Base-by-base conservation (phyloP, 768 basidiomycete genomes). In the Russula ochroleuca region DNA sequence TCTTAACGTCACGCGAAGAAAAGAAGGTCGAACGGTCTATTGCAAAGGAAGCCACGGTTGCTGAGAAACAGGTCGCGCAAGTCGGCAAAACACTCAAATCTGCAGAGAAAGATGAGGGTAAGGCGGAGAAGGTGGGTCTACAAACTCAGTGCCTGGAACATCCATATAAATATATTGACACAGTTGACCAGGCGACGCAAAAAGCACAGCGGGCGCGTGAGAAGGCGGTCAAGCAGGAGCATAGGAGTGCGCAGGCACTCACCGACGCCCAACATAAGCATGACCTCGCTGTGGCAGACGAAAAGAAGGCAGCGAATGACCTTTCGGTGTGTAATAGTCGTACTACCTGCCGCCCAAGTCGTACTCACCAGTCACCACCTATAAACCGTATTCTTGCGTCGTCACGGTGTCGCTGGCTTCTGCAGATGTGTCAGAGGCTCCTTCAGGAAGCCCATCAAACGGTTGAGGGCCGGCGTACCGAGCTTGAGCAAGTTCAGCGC, bases 181-280 rank as follows among this genome's bases (percentile, higher is more conserved):
- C 21, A 33, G 49, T 25, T 25, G 47, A 25, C 54, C 45, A 84
- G 82, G 73, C 72, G 5, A 75, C 73, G 23, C 74, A 78, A n/a
- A 81, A 83, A 67, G 78, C 81, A 10, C 75, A 79, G 49, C 79
- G 81, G 68, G 61, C 72, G 6, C 73, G 78, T 63, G 77, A 78
- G 41, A 85, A 83, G 70, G 73, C 80, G 55, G 77, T 80, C 64
- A 78, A 78, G 68, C 74, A 75, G 54, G 84, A 88, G 71, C 76
- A 82, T 65, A 78, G 78, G 64, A 73, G 78, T 5, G 76, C 80
- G n/a, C 76, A 79, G 59, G 77, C 78, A 25, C 72, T 85, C 53
- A 80, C 82, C 70, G 78, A 83, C 56, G 82, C 84, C 9, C 77
- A 78, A 17, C 79, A 83, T 64, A 72, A 76, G 21, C 84, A 85